Conservation (phyloP, 495 filamentous ascomycete species). For the Aspergillus asperescens region DNA sequence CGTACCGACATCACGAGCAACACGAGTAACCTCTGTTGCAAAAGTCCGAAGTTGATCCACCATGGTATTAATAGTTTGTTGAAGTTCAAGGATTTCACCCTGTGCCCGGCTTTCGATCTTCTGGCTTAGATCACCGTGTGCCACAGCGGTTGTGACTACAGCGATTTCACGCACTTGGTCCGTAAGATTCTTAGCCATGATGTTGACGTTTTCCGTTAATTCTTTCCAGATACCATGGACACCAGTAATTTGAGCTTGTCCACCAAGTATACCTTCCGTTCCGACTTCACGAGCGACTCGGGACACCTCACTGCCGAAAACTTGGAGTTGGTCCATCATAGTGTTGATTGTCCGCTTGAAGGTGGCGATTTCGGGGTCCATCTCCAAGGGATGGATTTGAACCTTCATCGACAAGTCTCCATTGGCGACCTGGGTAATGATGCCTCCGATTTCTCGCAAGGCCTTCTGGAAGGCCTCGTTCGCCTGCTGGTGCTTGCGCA, state of each 20-base stretch:
- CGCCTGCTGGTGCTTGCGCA: slow-evolving; percentile 94
- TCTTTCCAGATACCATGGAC: slow-evolving; percentile 99
- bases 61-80: slow-evolving; percentile 99
- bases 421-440: slow-evolving; percentile 90
- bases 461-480: slow-evolving; percentile 99
- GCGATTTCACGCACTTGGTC: slow-evolving; percentile 95
- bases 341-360: slow-evolving; percentile 97
- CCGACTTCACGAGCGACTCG: slow-evolving; percentile 94
- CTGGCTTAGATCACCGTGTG: slow-evolving; percentile 90
- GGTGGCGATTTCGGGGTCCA: slow-evolving; percentile 98
- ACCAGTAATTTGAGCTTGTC: slow-evolving; percentile 88
- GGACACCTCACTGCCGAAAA: slow-evolving; percentile 96
- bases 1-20: slow-evolving; percentile 93
- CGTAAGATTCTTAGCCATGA: slow-evolving; percentile 88
- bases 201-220: slow-evolving; percentile 94
- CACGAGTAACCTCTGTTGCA: slow-evolving; percentile 92
- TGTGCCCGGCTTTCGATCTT: slow-evolving; percentile 93
- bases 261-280: slow-evolving; percentile 94
- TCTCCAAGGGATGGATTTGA: slow-evolving; percentile 89
- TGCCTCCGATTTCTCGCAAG: slow-evolving; percentile 91
- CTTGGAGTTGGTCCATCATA: slow-evolving; percentile 98
- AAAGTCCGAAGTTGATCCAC: slow-evolving; percentile 97
- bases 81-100: slow-evolving; percentile 92
- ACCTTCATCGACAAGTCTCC: slow-evolving; percentile 98
- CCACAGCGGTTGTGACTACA: slow-evolving; percentile 91